Evolutionary conservation across 2,329 filamentous ascomycete genomes (phyloP), one percentile per base, ranked within the genome.

Genomic region (Aspergillus neoniger): DNA sequence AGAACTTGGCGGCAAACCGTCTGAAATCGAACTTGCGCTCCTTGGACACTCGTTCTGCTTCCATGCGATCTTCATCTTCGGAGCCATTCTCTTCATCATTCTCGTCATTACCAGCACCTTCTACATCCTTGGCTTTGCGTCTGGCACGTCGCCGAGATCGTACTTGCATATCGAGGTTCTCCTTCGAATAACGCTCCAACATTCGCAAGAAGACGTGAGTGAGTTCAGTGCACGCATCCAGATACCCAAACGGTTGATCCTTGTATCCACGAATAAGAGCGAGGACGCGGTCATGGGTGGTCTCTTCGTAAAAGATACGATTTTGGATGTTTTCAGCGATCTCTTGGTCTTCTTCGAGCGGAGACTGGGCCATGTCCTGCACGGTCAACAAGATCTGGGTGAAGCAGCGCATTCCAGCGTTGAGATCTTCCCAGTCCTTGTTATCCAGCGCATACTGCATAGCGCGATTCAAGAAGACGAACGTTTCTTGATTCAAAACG

Each of bases 251-350:
- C 0, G 91, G 91, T 77, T 98, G 95, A 62, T 94, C 91, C 67
- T 96, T 96, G 79, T 96, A 98, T n/a, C 85, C 88, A 64, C 89
- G 85, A 1, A 94, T 83, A 56, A 97, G 90, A 61, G 88, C 86
- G 30, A 94, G 85, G 55, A 99, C 86, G 23, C 91, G 85, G 63
- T 99, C 94, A 70, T 99, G 93, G 0, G 93, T 97, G 0, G 91
- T 86, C 72, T 98, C 92, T 76, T 99, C 95, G 77, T 99, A 99
- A 75, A 99, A 99, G n/a, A 99, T 91, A 63, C 94, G 91, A 69
- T 90, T 96, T 55, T 96, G 86, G 12, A 96, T 97, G 68, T 99
- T 99, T 73, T 99, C 94, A 0, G 95, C 94, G 73, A 99, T 98
- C 69, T 98, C 95, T 72, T 96, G 90, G 67, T 99, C 91, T n/a